These are phyloP conservation scores for Gloeostereum incarnatum DNA, from an alignment of 768 basidiomycete species.

Conservation along the genomic window DNA sequence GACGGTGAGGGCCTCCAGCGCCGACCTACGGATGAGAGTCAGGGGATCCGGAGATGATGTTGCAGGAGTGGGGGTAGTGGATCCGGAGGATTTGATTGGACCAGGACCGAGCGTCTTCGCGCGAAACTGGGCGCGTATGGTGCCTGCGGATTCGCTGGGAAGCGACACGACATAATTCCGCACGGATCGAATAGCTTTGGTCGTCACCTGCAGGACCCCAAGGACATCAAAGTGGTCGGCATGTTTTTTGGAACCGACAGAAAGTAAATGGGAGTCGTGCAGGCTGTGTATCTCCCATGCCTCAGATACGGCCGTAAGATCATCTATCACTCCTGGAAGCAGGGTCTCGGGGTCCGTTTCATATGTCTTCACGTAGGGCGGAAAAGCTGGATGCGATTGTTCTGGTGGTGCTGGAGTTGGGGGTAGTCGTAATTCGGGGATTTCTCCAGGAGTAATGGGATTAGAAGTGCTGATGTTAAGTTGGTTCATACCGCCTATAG, in stretches of 20 bases:
- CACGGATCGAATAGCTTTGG: slow-evolving; percentile 71
- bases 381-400: slow-evolving; percentile 31
- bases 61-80: slow-evolving; percentile 20
- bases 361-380: slow-evolving; percentile 52
- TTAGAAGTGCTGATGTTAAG: slow-evolving; percentile 32
- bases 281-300: slow-evolving; percentile 46
- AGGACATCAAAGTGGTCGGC: slow-evolving; percentile 50
- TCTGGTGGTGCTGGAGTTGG: slow-evolving; percentile 57
- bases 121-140: slow-evolving; percentile 49
- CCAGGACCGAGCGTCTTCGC: slow-evolving; percentile 30
- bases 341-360: slow-evolving; percentile 73
- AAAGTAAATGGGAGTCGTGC: slow-evolving; percentile 3
- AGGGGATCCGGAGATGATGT: slow-evolving; percentile 37
- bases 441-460: slow-evolving; percentile 29
- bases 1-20: slow-evolving; percentile 74
- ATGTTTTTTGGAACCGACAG: neutral
- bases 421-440: slow-evolving; percentile 52
- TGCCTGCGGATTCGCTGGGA: slow-evolving; percentile 61
- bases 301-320: slow-evolving; percentile 52
- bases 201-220: slow-evolving; percentile 66
- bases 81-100: slow-evolving; percentile 18
- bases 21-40: slow-evolving; percentile 61
- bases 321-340: slow-evolving; percentile 69
- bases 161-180: slow-evolving; percentile 78
- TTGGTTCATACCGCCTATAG: slow-evolving; percentile 55